Evolutionary conservation across 108 stramenopile genomes (phyloP).

Genomic region (Stephanodiscus minutulus): DNA sequence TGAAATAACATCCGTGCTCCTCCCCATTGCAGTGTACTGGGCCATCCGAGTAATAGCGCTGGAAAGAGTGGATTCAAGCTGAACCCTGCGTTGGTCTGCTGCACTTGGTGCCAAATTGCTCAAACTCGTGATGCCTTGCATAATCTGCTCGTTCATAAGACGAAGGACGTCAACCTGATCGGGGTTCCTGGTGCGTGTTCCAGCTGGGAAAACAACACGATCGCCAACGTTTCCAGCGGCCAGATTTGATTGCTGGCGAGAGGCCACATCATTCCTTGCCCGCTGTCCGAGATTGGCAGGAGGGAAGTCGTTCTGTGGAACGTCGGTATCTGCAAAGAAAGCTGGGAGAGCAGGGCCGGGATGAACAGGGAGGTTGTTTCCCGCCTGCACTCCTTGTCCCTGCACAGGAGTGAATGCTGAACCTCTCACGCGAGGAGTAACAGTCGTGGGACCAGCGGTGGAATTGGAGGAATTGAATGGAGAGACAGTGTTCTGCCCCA

Average conservation of each 20-base stretch:
- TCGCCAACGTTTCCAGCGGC: not conserved
- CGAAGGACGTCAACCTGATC: not conserved
- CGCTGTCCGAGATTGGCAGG: too few relatives aligned
- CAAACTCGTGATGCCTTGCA: not conserved
- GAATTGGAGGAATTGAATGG: too few relatives aligned
- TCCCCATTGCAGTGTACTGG: constrained; percentile 6
- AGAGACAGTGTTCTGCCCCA: not conserved
- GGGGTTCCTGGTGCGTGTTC: not conserved
- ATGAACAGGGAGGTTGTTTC: too few relatives aligned
- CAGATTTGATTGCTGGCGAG: not conserved
- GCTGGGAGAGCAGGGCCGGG: too few relatives aligned
- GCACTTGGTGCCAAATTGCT: not conserved
- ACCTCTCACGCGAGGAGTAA: too few relatives aligned
- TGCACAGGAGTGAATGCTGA: too few relatives aligned
- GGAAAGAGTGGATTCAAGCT: not conserved
- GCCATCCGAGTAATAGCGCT: not conserved
- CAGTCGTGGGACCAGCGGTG: too few relatives aligned
- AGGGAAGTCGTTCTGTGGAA: too few relatives aligned
- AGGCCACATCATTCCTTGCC: not conserved
- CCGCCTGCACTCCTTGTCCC: too few relatives aligned
- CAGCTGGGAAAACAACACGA: not conserved
- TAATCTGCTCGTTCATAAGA: not conserved
- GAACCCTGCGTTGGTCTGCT: not conserved
- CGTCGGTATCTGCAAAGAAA: too few relatives aligned
- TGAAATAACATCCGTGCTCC: not conserved